phyloP scores from a whole-genome alignment of 192 early-diverging fungal genomes.

The Backusella westeae region DNA sequence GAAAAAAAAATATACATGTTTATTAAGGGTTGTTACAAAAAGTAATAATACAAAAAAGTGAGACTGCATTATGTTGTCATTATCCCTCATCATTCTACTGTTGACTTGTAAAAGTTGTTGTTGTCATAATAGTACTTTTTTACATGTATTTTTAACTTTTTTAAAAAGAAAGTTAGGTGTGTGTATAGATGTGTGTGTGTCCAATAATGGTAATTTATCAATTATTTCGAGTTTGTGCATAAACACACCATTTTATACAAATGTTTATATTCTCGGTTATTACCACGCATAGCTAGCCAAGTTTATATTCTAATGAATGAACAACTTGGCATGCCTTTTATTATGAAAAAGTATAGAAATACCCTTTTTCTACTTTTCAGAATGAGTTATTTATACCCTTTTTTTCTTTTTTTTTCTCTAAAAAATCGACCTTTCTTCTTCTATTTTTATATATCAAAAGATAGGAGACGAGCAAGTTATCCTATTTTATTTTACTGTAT shows the following conservation, averaged over 20 bases:
- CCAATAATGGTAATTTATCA: background rate
- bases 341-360: background rate
- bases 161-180: background rate
- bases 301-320: conserved; percentile 5
- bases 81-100: background rate
- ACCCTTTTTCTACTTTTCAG: background rate
- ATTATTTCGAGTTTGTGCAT: background rate
- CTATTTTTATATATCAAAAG: background rate
- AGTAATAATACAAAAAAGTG: background rate
- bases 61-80: background rate
- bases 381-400: background rate
- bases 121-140: background rate
- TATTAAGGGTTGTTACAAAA: background rate
- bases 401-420: no score
- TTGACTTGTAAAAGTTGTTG: background rate
- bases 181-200: background rate
- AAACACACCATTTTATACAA: background rate
- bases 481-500: background rate
- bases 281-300: background rate
- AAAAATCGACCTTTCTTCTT: background rate
- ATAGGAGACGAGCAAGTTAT: background rate
- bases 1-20: background rate
- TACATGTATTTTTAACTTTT: background rate
- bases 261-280: conserved; percentile 4
- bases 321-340: background rate